Evolutionary conservation across 495 filamentous ascomycete genomes (phyloP).

Genomic region (Astrothelium macrocarpum): DNA sequence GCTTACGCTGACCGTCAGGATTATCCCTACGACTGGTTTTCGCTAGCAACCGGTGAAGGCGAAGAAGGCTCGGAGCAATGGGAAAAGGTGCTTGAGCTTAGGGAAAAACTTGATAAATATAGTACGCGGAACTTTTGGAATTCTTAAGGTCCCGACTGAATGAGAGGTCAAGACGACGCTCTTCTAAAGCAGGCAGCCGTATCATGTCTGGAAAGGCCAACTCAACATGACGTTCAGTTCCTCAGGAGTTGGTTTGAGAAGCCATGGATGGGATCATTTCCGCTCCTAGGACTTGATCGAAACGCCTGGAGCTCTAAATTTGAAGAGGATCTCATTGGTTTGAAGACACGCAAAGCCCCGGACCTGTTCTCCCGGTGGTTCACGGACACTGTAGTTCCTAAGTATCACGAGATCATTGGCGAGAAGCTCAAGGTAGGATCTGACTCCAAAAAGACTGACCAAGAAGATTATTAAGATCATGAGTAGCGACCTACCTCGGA

Average conservation of each 20-base stretch:
- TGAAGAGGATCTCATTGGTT: slow-evolving; percentile 12
- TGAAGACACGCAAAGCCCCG: slow-evolving; percentile 12
- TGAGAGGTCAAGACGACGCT: slow-evolving; percentile 7
- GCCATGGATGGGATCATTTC: slow-evolving; percentile 15
- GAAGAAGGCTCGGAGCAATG: slow-evolving; percentile 16
- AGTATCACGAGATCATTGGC: neutral
- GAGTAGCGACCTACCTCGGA: neutral
- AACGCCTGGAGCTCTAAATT: slow-evolving; percentile 5
- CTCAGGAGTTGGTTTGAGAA: slow-evolving; percentile 14
- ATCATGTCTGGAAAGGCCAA: neutral
- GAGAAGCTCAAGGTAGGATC: neutral
- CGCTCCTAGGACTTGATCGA: slow-evolving; percentile 14
- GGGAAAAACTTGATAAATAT: slow-evolving; percentile 18
- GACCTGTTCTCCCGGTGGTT: slow-evolving; percentile 6
- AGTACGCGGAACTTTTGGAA: slow-evolving; percentile 7
- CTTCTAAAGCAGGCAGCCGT: slow-evolving; percentile 8
- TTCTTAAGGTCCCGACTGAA: neutral
- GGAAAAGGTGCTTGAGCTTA: slow-evolving; percentile 14
- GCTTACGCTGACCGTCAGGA: neutral
- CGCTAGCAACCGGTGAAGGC: neutral
- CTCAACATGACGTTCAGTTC: slow-evolving; percentile 13
- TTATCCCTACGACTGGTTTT: neutral
- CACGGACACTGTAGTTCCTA: neutral
- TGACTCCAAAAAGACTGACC: neutral
- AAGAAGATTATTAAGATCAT: neutral